A percentile compares a stretch with the other conserved stretches of the same genome.
Conservation (phyloP, 768 basidiomycete genomes). For the Hebeloma cylindrosporum region DNA sequence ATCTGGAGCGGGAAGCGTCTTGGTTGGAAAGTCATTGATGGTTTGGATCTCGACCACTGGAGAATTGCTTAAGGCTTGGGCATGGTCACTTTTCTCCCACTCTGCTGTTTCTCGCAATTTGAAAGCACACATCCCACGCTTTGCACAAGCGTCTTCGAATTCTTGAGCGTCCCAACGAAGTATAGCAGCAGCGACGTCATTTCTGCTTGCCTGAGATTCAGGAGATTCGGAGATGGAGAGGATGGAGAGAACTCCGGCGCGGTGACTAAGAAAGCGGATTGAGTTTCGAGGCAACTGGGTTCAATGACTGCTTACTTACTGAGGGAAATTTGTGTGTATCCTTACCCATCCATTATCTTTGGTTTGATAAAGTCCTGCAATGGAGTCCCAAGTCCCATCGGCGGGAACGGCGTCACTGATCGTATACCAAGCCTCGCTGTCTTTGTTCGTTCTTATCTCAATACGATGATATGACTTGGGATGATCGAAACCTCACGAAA, state of each 20-base stretch:
- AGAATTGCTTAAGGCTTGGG: conserved; percentile 34
- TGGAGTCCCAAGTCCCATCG: conserved; percentile 42
- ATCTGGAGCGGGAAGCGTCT: conserved; percentile 15
- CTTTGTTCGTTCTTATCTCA: too few relatives aligned
- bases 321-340: conserved; percentile 66
- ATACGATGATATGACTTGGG: too few relatives aligned
- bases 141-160: conserved; percentile 49
- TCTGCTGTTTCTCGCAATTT: conserved; percentile 47
- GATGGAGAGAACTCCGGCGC: conserved; percentile 48
- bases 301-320: conserved; percentile 37
- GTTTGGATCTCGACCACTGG: conserved; percentile 46
- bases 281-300: neutral
- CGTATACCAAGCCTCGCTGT: conserved; percentile 52
- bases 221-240: conserved; percentile 35
- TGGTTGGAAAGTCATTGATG: too few relatives aligned
- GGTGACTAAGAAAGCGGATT: conserved; percentile 38
- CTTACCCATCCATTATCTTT: conserved; percentile 49
- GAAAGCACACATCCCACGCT: conserved; percentile 47
- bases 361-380: conserved; percentile 57
- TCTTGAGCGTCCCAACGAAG: conserved; percentile 41
- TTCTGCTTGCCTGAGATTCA: conserved; percentile 25
- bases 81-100: conserved; percentile 54
- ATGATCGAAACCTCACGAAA: conserved; percentile 40
- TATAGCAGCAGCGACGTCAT: conserved; percentile 39
- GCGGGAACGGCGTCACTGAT: conserved; percentile 37